Evolutionary conservation across 192 early-diverging fungal genomes (phyloP).

Genomic region (Geranomyces variabilis): DNA sequence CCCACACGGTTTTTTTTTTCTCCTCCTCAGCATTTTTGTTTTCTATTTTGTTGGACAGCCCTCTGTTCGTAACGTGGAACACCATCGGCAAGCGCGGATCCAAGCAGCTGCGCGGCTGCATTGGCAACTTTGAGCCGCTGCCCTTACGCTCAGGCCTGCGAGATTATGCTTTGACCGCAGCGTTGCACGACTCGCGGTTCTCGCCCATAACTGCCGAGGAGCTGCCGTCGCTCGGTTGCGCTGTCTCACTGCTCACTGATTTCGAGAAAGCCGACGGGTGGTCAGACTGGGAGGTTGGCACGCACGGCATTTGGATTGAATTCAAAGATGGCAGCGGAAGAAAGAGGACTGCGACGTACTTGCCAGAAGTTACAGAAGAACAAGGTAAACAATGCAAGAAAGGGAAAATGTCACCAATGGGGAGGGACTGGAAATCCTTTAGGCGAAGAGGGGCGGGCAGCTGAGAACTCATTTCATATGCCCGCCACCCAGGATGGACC

Average conservation of each 20-base stretch:
- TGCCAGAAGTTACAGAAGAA: conserved; percentile 87
- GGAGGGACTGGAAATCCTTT: background rate
- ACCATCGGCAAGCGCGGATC: conserved; percentile 41
- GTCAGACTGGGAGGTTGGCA: conserved; percentile 89
- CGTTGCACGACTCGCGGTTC: conserved; percentile 85
- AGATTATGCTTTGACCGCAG: conserved; percentile 82
- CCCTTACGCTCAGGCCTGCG: conserved; percentile 70
- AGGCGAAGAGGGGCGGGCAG: too few species aligned
- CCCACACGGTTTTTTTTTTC: background rate
- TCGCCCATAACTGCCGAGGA: conserved; percentile 71
- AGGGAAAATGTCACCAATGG: background rate
- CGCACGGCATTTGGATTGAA: conserved; percentile 94
- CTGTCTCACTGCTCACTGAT: conserved; percentile 82
- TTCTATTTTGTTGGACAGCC: conserved; percentile 45
- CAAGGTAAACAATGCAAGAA: conserved; percentile 67
- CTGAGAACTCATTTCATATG: too few species aligned
- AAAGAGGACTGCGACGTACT: conserved; percentile 75
- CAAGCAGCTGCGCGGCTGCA: conserved; percentile 81
- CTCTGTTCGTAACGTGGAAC: conserved; percentile 86
- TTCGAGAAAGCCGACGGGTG: conserved; percentile 79
- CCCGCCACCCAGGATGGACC: conserved; percentile 65
- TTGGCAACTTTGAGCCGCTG: conserved; percentile 84
- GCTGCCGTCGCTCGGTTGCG: conserved; percentile 68
- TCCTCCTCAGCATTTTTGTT: background rate
- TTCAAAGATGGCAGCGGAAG: conserved; percentile 59